A percentile compares a stretch with the other conserved stretches of the same genome.
phyloP scores from a whole-genome alignment of 345 rosid genomes.

The Kernera saxatilis region DNA sequence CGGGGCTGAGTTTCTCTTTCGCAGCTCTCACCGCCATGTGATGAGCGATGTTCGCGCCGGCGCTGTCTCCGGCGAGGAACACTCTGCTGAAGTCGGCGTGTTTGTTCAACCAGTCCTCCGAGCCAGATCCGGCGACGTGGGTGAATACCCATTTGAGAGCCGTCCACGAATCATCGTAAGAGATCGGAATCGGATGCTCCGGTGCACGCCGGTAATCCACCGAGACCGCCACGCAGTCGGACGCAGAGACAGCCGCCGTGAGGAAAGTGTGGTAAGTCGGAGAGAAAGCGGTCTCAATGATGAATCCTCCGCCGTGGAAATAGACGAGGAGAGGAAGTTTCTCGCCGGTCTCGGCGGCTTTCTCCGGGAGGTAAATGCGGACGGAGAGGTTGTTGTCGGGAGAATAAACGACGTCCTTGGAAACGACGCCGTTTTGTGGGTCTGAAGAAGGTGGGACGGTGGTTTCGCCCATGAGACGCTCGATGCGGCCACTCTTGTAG shows the following conservation, averaged over 20 bases:
- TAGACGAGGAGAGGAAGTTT: constrained; percentile 53
- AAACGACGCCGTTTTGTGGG: constrained; percentile 30
- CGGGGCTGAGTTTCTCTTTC: constrained; percentile 10
- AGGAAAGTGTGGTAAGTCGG: constrained; percentile 32
- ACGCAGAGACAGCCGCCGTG: constrained; percentile 28
- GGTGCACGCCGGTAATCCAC: constrained; percentile 62
- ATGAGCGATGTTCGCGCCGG: constrained; percentile 60
- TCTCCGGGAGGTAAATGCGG: constrained; percentile 36
- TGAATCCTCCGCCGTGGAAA: constrained; percentile 53
- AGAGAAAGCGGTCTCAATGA: constrained; percentile 38
- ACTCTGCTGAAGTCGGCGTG: constrained; percentile 44
- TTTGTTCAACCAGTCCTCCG: constrained; percentile 47
- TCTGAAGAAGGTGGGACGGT: constrained; percentile 33
- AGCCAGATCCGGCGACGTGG: constrained; percentile 41
- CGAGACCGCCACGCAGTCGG: constrained; percentile 39
- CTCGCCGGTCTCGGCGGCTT: constrained; percentile 5
- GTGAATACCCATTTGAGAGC: constrained; percentile 52
- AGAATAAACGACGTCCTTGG: constrained; percentile 41
- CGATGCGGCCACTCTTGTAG: constrained; percentile 49
- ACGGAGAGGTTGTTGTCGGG: constrained; percentile 24
- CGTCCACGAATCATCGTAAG: constrained; percentile 52
- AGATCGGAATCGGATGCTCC: constrained; percentile 49
- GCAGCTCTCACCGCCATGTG: constrained; percentile 43
- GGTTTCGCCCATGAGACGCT: constrained; percentile 38
- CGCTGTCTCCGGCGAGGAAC: constrained; percentile 57